Evolutionary conservation across 176 grass and related monocot genomes (phyloP).

Genomic region (Aegilops sharonensis): DNA sequence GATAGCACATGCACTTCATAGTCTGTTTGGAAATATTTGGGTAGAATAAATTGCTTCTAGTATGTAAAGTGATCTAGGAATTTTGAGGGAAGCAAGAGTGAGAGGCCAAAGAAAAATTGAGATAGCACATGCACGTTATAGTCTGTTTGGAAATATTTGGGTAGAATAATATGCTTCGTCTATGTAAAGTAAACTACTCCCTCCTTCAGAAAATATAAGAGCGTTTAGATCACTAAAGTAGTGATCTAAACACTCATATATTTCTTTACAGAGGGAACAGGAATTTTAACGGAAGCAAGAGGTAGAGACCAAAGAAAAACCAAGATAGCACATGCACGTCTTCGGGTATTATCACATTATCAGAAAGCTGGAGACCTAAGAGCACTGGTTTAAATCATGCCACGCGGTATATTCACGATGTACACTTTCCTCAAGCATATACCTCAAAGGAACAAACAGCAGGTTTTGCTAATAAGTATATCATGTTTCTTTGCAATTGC

Average conservation of each 20-base stretch:
- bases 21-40: background rate
- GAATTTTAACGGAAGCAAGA: background rate
- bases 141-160: background rate
- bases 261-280: background rate
- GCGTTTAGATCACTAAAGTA: no score
- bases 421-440: background rate
- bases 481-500: background rate
- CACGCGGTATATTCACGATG: background rate
- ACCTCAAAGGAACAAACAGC: background rate
- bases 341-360: background rate
- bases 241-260: no score
- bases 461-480: background rate
- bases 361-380: background rate
- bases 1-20: background rate
- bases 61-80: background rate
- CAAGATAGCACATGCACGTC: background rate
- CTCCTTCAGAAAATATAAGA: no score
- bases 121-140: background rate
- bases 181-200: background rate
- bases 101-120: background rate
- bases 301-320: background rate
- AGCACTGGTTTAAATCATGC: background rate
- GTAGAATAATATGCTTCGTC: background rate
- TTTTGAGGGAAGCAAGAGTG: background rate
- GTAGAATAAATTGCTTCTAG: background rate